phyloP scores from a whole-genome alignment of 441 rosid species.

The Omphalea diandra region DNA sequence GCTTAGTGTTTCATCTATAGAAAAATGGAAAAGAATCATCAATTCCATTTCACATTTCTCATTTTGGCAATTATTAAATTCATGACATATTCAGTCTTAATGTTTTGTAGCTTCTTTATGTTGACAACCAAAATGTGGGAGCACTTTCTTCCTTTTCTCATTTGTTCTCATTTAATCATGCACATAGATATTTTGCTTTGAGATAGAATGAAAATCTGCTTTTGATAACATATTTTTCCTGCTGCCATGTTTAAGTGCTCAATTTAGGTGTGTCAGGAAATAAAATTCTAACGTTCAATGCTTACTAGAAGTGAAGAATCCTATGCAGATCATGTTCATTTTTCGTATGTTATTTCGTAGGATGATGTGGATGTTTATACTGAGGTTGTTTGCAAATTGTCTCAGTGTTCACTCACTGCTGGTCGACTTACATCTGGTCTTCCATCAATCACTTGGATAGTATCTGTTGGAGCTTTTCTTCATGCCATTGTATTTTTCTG shows the following conservation, averaged over 20 bases:
- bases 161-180: neutral
- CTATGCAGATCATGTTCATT: neutral
- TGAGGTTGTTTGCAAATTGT: constrained; percentile 23
- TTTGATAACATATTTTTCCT: neutral
- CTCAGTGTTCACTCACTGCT: constrained; percentile 75
- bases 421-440: constrained; percentile 75
- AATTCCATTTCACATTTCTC: neutral
- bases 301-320: neutral
- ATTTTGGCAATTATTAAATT: neutral
- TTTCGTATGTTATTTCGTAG: neutral
- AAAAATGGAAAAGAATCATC: neutral
- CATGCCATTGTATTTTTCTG: constrained; percentile 73
- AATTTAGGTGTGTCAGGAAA: no score
- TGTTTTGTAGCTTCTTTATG: neutral
- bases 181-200: neutral
- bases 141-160: neutral
- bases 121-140: neutral
- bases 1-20: neutral
- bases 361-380: constrained; percentile 3
- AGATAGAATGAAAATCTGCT: neutral
- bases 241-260: neutral
- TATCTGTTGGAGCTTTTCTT: constrained; percentile 57
- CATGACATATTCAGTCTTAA: neutral
- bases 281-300: neutral
- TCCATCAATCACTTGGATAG: constrained; percentile 68